These are phyloP conservation scores for Ziziphus jujuba DNA, from an alignment of 306 rosid species.

Conservation along the genomic window DNA sequence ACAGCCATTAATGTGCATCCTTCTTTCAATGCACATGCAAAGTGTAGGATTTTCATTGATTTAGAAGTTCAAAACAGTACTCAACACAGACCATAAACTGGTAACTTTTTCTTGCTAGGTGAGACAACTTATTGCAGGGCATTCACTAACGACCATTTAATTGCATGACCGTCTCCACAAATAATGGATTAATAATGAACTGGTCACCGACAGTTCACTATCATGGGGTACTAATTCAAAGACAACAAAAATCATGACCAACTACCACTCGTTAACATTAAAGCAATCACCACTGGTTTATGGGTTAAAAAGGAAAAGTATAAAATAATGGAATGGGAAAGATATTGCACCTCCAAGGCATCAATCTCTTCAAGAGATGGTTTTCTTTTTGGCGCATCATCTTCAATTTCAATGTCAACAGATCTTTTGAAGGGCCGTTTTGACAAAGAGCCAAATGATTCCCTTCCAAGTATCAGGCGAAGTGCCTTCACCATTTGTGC, in stretches of 20 bases:
- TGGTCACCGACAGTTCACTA: neutral
- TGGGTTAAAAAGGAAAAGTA: neutral
- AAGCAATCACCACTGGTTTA: neutral
- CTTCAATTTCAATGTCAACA: slow-evolving; percentile 71
- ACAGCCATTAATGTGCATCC: too few relatives aligned
- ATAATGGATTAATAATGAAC: neutral
- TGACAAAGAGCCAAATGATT: slow-evolving; percentile 45
- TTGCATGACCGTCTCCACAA: neutral
- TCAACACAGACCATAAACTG: too few relatives aligned
- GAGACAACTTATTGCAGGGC: neutral
- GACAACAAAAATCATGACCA: neutral
- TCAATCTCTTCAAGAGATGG: slow-evolving; percentile 91
- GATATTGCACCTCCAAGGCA: slow-evolving; percentile 80
- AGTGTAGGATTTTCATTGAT: too few relatives aligned
- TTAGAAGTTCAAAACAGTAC: too few relatives aligned
- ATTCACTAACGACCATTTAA: neutral
- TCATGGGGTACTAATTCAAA: neutral
- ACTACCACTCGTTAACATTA: neutral
- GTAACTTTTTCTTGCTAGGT: too few relatives aligned
- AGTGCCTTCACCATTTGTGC: slow-evolving; percentile 97
- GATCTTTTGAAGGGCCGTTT: slow-evolving; percentile 48
- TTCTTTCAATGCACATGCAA: too few relatives aligned
- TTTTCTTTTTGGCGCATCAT: slow-evolving; percentile 82
- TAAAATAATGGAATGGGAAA: slow-evolving; percentile 21
- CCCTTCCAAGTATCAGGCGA: slow-evolving; percentile 81